Evolutionary conservation across 2,329 filamentous ascomycete genomes (phyloP).

Genomic region (Colletotrichum tropicale): DNA sequence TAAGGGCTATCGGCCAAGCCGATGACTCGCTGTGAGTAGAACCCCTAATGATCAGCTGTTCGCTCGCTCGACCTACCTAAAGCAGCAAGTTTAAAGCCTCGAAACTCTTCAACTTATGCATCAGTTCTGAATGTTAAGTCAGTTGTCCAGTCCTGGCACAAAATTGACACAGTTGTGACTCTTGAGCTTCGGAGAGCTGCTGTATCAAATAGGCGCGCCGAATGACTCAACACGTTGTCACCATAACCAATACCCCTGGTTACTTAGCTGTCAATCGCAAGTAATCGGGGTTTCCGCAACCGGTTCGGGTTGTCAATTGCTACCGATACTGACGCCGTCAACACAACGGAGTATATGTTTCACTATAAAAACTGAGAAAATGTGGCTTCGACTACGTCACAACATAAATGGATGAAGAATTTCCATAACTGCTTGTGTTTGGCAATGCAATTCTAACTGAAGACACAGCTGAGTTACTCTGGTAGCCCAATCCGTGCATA

Average conservation of each 20-base stretch:
- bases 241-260: background rate
- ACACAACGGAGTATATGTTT: background rate
- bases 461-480: background rate
- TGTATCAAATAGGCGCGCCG: background rate
- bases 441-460: background rate
- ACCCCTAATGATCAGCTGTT: rapidly evolving
- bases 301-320: background rate
- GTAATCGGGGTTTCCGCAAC: background rate
- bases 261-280: background rate
- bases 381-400: background rate
- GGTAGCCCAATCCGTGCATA: rapidly evolving
- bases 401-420: background rate
- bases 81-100: background rate
- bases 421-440: background rate
- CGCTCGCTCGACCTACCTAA: too few relatives aligned
- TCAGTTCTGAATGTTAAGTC: background rate
- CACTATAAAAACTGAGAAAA: background rate
- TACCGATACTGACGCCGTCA: background rate
- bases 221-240: background rate
- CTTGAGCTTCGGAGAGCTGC: background rate
- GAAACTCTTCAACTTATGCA: background rate
- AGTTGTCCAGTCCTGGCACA: background rate
- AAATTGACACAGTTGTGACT: background rate
- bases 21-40: background rate
- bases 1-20: background rate